Evolutionary conservation across 495 filamentous ascomycete species (phyloP).

Genomic region (Copromyces sp.): DNA sequence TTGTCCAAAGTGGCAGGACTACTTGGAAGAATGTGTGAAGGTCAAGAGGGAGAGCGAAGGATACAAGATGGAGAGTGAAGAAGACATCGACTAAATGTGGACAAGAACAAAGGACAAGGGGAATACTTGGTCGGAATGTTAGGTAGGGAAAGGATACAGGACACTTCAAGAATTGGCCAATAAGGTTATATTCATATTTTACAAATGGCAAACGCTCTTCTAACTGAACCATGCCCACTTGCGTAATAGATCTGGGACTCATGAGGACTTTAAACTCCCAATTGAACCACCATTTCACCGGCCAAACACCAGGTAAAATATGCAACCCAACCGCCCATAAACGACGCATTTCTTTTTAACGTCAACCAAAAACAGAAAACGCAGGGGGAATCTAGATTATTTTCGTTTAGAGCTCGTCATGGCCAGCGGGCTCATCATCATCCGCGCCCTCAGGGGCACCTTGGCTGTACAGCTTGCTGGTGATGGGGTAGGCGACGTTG

Average conservation of each 20-base stretch:
- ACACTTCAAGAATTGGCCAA: background rate
- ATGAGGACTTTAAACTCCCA: background rate
- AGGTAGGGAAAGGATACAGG: background rate
- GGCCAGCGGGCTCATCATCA: slow-evolving; percentile 62
- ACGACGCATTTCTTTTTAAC: slow-evolving; percentile 10
- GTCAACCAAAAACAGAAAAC: slow-evolving; percentile 14
- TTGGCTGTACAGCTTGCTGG: slow-evolving; percentile 85
- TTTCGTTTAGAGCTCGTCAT: slow-evolving; percentile 78
- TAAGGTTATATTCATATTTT: background rate
- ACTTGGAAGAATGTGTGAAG: background rate
- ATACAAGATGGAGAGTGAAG: background rate
- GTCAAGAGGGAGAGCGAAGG: background rate
- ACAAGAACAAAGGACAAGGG: background rate
- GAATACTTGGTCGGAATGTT: background rate
- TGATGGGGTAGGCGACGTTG: slow-evolving; percentile 95
- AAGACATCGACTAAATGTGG: background rate
- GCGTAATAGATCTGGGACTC: background rate
- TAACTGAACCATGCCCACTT: background rate
- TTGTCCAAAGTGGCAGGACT: background rate
- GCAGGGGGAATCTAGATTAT: slow-evolving; percentile 27
- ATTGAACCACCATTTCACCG: background rate
- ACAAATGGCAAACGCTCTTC: background rate
- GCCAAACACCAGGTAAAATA: background rate
- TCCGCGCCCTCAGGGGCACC: slow-evolving; percentile 50
- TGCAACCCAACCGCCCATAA: background rate